Evolutionary conservation across 2,329 filamentous ascomycete species (phyloP).

Genomic region (Grosmannia penicillata): DNA sequence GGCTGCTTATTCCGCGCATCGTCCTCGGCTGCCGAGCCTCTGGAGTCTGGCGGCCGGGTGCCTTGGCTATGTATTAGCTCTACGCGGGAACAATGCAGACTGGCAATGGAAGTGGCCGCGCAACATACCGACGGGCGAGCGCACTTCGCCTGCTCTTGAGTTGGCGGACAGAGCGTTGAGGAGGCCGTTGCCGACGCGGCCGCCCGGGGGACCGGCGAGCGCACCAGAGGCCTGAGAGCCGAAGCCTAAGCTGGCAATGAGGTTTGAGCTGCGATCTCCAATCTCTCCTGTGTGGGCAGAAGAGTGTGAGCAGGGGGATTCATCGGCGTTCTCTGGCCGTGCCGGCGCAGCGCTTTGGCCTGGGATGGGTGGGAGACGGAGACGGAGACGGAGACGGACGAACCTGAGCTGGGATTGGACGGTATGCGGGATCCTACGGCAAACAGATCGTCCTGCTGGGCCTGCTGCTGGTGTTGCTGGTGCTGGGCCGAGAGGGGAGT

Average conservation of each 20-base stretch:
- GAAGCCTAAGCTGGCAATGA: slow-evolving; percentile 41
- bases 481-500: slow-evolving; percentile 28
- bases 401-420: slow-evolving; percentile 23
- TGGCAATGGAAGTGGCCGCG: no score
- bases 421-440: slow-evolving; percentile 21
- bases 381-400: no score
- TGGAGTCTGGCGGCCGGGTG: slow-evolving; percentile 28
- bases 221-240: slow-evolving; percentile 24
- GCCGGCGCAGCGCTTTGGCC: slow-evolving; percentile 24
- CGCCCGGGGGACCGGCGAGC: slow-evolving; percentile 15
- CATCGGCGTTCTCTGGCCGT: slow-evolving; percentile 36
- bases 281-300: slow-evolving; percentile 39
- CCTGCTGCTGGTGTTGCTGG: slow-evolving; percentile 22
- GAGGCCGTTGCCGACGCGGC: slow-evolving; percentile 40
- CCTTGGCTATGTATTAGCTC: slow-evolving; percentile 10
- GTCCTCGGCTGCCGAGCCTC: slow-evolving; percentile 24
- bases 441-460: slow-evolving; percentile 33
- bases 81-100: slow-evolving; percentile 14
- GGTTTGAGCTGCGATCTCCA: slow-evolving; percentile 33
- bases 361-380: slow-evolving; percentile 30
- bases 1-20: slow-evolving; percentile 30
- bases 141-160: slow-evolving; percentile 31
- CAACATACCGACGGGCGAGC: slow-evolving; percentile 29
- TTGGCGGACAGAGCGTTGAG: slow-evolving; percentile 50
- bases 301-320: slow-evolving; percentile 49